A percentile compares a stretch with the other conserved stretches of the same genome.
Evolutionary conservation across 2,329 filamentous ascomycete genomes (phyloP).

Genomic region (Tolypocladium nubicola): DNA sequence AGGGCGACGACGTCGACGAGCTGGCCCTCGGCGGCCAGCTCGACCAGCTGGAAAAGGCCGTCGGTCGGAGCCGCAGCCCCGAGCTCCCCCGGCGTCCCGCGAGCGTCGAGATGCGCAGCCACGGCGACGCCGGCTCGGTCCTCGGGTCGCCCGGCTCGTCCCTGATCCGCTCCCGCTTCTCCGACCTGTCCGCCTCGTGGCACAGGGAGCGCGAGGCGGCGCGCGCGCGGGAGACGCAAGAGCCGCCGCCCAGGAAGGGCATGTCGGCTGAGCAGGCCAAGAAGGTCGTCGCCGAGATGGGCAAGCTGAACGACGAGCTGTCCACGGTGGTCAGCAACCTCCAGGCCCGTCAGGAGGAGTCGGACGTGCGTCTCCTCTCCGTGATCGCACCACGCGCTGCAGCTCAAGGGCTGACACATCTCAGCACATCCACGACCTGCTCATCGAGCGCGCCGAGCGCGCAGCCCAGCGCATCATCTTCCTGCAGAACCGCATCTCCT

Average conservation of each 20-base stretch:
- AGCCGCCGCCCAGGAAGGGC: constrained; percentile 16
- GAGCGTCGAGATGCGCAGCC: constrained; percentile 15
- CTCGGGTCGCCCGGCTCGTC: constrained; percentile 24
- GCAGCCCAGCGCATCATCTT: constrained; percentile 48
- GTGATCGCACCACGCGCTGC: background rate
- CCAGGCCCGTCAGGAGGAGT: constrained; percentile 46
- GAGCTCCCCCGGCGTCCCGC: constrained; percentile 7
- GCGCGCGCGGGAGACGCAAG: constrained; percentile 12
- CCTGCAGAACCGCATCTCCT: constrained; percentile 45
- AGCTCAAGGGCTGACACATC: background rate
- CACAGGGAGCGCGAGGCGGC: constrained; percentile 17
- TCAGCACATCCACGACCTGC: constrained; percentile 51
- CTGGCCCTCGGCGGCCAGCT: constrained; percentile 23
- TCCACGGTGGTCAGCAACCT: constrained; percentile 39
- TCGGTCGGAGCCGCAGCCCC: constrained; percentile 7
- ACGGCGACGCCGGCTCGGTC: constrained; percentile 15
- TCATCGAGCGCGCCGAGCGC: constrained; percentile 46
- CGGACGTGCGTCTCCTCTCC: constrained; percentile 32
- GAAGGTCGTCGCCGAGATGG: constrained; percentile 23
- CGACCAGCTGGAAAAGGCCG: constrained; percentile 24
- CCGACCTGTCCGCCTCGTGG: constrained; percentile 26
- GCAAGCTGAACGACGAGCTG: constrained; percentile 38
- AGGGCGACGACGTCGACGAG: constrained; percentile 23
- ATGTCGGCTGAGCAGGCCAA: constrained; percentile 25
- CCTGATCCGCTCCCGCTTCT: constrained; percentile 26